A percentile compares a stretch with the other conserved stretches of the same genome.
These are phyloP conservation scores for Ceratonia siliqua DNA, from an alignment of 306 rosid species.

Conservation along the genomic window DNA sequence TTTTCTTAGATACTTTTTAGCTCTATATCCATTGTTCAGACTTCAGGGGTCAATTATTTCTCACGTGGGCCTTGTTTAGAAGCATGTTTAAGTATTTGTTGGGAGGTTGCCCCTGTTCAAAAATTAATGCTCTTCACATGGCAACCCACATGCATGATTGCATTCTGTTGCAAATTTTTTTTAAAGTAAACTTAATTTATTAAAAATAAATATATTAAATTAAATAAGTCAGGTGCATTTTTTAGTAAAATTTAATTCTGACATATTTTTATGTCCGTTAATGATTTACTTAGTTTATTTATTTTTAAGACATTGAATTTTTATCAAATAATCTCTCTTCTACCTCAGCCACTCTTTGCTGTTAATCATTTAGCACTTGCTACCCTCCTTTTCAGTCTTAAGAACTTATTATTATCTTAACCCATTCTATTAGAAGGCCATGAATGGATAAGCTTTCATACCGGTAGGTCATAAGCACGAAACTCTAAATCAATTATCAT, in stretches of 20 bases:
- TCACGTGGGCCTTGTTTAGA: conserved; percentile 63
- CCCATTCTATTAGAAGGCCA: conserved; percentile 17
- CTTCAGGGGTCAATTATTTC: conserved; percentile 52
- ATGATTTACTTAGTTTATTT: too few relatives aligned
- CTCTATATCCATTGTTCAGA: conserved; percentile 8
- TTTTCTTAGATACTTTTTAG: conserved; percentile 26
- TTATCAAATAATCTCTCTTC: too few relatives aligned
- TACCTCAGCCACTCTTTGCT: conserved; percentile 41
- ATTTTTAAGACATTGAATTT: too few relatives aligned
- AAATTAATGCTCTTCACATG: conserved; percentile 73
- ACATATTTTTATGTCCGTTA: too few relatives aligned
- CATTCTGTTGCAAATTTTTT: conserved; percentile 33
- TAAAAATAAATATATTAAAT: too few relatives aligned
- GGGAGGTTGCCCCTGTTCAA: conserved; percentile 27
- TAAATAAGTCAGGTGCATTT: too few relatives aligned
- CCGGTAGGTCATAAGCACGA: background rate
- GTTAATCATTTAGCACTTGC: conserved; percentile 47
- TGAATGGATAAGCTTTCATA: conserved; percentile 2
- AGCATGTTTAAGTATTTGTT: conserved; percentile 31
- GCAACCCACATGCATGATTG: conserved; percentile 74
- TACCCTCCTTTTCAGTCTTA: conserved; percentile 31
- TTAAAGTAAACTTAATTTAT: too few relatives aligned
- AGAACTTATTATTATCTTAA: conserved; percentile 28
- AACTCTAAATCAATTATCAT: conserved; percentile 7
- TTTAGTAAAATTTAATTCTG: too few relatives aligned